Evolutionary conservation across 179 eudicot species (phyloP), one percentile per base, ranked within the genome.

Genomic region (Carnegiea gigantea): DNA sequence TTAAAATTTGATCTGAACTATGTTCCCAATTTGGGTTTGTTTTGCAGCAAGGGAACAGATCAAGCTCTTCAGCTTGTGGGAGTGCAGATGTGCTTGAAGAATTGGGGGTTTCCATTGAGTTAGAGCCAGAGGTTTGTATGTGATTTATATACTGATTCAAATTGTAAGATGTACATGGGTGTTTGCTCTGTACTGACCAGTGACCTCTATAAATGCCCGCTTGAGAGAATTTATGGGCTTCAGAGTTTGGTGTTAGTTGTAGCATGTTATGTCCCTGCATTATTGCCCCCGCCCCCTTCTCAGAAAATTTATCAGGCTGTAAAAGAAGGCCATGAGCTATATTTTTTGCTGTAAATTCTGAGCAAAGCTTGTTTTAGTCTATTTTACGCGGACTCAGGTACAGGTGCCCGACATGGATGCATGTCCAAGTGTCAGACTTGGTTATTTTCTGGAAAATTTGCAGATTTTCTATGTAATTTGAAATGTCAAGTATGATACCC

Each of bases 61-160:
- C 99, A 48, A 96, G 99, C 85, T 96, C 99, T 74, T 96, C 99
- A 53, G 97, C 98, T 53, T 96, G 99, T 84, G 99, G 99, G 78
- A 95, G 98, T 89, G 99, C 98, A 0, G 98, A 96, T 86, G 99
- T 95, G 21, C 87, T 96, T 74, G 99, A 96, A 82, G 97, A 88
- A 79, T 82, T 96, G 81, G 97, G 99, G 51, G 89, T 96, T 83
- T 89, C 85, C 71, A 95, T 96, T 79, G 93, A 89, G 72, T 89
- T 96, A 81, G 95, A 89, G 33, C 93, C 98, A 21, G 95, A 96
- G 98, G 99, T 95, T 24, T 78, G 88, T 81, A 51, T 62, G 5
- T 57, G 43, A 70, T 70, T 17, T 70, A 9, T 80, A 59, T 67
- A 53, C n/a, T 43, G 49, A 28, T 73, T 74, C 8, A 36, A 17